Evolutionary conservation across 2,329 filamentous ascomycete species (phyloP).

Genomic region (Chrysoporthe puriensis): DNA sequence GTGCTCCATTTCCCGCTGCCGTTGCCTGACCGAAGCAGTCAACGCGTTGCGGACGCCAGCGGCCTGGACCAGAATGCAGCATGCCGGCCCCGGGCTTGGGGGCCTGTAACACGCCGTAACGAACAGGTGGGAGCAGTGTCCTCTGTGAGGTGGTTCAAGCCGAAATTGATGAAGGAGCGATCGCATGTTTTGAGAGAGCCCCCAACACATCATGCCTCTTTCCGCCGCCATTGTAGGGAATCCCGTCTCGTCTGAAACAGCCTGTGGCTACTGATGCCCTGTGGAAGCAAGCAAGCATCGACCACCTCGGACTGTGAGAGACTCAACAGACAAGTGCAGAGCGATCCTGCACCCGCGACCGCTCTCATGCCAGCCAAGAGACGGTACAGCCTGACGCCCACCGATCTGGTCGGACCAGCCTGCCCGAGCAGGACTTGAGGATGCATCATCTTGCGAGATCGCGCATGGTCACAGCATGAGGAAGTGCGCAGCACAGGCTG

Average conservation of each 20-base stretch:
- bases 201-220: conserved; percentile 12
- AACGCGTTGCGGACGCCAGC: conserved; percentile 20
- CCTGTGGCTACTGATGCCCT: neutral
- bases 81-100: conserved; percentile 24
- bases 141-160: conserved; percentile 7
- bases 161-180: conserved; percentile 4
- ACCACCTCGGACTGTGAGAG: neutral
- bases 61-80: conserved; percentile 19
- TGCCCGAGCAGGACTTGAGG: neutral
- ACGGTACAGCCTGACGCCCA: neutral
- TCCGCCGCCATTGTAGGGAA: conserved; percentile 19
- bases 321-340: no score
- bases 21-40: conserved; percentile 18
- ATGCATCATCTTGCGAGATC: conserved; percentile 17
- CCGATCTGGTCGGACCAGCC: neutral
- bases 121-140: conserved; percentile 21
- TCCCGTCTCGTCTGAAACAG: conserved; percentile 19
- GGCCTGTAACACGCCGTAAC: conserved; percentile 24
- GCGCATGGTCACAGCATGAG: conserved; percentile 27
- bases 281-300: conserved; percentile 8
- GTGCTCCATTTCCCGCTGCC: conserved; percentile 20
- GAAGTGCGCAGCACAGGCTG: conserved; percentile 21
- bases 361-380: no score
- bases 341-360: no score
- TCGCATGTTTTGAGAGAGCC: conserved; percentile 6